Conservation (phyloP, 176 grass and related monocot genomes). For the Bothriochloa decipiens region DNA sequence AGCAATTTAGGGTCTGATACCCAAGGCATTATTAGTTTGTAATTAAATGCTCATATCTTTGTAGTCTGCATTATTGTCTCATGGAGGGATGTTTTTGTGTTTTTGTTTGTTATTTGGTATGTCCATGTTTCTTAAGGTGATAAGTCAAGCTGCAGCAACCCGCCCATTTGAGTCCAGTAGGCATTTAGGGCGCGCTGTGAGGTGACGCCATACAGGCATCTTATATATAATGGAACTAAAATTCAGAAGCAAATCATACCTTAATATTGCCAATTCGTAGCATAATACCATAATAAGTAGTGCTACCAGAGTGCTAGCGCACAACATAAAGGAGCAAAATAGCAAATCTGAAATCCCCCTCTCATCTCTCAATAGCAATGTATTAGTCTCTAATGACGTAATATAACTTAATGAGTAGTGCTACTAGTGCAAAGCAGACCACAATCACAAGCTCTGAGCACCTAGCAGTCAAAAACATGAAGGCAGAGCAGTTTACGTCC, state of each 20-base stretch:
- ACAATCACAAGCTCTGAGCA: neutral
- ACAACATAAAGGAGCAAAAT: neutral
- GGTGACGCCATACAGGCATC: neutral
- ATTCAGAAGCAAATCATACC: neutral
- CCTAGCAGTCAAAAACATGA: neutral
- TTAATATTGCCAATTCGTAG: neutral
- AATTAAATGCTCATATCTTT: neutral
- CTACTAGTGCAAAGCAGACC: neutral
- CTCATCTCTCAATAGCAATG: neutral
- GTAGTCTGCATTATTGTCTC: constrained; percentile 7
- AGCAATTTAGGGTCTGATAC: neutral
- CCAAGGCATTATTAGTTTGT: neutral
- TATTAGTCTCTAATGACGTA: neutral
- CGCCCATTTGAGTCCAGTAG: neutral
- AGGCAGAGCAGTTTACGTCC: neutral
- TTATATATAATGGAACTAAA: neutral
- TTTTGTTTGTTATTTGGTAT: neutral
- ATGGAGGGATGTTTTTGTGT: no score
- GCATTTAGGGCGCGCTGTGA: neutral
- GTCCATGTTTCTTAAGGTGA: neutral
- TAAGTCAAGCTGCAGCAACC: neutral
- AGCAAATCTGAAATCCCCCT: neutral
- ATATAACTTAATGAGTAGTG: neutral
- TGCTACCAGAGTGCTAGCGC: neutral
- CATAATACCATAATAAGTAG: neutral